phyloP scores from a whole-genome alignment of 2,329 filamentous ascomycete genomes.

The Trichoderma atroviride region DNA sequence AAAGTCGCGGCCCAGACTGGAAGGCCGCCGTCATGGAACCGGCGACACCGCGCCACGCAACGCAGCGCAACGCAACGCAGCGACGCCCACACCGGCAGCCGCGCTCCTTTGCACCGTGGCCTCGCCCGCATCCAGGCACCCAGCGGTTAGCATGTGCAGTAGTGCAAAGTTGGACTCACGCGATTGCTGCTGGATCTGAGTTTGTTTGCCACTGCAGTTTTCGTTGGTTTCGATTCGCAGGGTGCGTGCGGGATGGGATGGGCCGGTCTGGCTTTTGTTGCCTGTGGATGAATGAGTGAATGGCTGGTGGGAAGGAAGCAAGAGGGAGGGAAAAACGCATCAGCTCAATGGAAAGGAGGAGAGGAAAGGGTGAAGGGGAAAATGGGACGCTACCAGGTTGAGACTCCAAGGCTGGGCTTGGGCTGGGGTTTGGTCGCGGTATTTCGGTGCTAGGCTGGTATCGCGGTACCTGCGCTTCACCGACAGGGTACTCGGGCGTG shows the following conservation, averaged over 20 bases:
- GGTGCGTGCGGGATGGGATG: no score
- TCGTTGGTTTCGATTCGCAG: background rate
- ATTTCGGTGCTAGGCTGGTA: background rate
- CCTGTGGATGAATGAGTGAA: background rate
- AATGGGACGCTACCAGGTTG: constrained; percentile 24
- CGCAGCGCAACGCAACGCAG: background rate
- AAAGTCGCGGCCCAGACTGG: background rate
- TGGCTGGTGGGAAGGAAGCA: background rate
- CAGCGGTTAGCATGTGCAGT: constrained; percentile 14
- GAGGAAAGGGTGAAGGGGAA: constrained; percentile 17
- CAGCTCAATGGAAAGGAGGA: constrained; percentile 15
- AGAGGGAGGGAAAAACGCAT: background rate
- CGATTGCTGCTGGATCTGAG: background rate
- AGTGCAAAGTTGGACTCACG: constrained; percentile 13
- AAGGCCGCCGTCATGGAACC: background rate
- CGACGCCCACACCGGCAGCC: constrained; percentile 7
- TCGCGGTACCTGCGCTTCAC: constrained; percentile 2
- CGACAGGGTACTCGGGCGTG: background rate
- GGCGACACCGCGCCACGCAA: constrained; percentile 22
- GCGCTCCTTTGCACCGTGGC: background rate
- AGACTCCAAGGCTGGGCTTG: background rate
- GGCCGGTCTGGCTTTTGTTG: background rate
- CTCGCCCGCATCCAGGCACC: constrained; percentile 10
- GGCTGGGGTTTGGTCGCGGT: background rate
- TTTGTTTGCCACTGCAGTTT: background rate